Evolutionary conservation across 2,329 filamentous ascomycete species (phyloP).

Genomic region (Aaosphaeria arxii): DNA sequence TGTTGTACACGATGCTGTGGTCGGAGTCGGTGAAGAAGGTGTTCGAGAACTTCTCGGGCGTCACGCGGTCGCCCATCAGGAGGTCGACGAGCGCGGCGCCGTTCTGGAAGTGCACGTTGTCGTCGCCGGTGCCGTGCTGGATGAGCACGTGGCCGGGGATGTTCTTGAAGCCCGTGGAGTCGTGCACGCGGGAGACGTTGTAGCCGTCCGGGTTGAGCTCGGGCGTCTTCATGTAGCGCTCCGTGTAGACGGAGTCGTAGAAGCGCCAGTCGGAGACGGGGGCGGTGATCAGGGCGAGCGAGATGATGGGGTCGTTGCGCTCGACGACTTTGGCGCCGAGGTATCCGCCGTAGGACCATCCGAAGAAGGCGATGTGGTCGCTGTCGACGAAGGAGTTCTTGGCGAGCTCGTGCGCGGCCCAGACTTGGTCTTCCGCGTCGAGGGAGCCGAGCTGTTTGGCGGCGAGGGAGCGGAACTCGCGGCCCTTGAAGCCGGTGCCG

Average conservation of each 20-base stretch:
- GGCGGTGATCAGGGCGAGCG: conserved; percentile 61
- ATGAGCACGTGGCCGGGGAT: conserved; percentile 60
- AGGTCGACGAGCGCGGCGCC: conserved; percentile 60
- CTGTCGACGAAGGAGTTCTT: conserved; percentile 55
- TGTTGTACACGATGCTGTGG: conserved; percentile 60
- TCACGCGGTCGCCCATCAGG: conserved; percentile 57
- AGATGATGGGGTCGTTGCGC: conserved; percentile 58
- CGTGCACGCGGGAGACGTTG: conserved; percentile 57
- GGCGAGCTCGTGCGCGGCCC: conserved; percentile 58
- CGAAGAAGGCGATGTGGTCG: conserved; percentile 63
- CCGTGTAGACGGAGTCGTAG: conserved; percentile 70
- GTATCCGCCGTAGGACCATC: conserved; percentile 68
- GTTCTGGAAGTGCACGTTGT: conserved; percentile 72
- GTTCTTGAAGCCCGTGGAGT: conserved; percentile 60
- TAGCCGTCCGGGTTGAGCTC: conserved; percentile 59
- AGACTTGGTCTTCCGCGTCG: conserved; percentile 66
- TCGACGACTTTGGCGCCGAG: conserved; percentile 66
- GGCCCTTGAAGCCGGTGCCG: conserved; percentile 63
- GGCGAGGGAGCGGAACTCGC: conserved; percentile 59
- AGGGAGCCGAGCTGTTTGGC: conserved; percentile 59
- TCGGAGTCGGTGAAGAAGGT: conserved; percentile 65
- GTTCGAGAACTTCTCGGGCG: conserved; percentile 60
- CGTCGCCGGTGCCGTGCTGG: conserved; percentile 66
- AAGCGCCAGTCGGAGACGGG: conserved; percentile 68
- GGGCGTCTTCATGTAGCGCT: conserved; percentile 68